A percentile compares a stretch with the other conserved stretches of the same genome.
Conservation (phyloP, 1,284 basidiomycete genomes). For the Pterula multifida region DNA sequence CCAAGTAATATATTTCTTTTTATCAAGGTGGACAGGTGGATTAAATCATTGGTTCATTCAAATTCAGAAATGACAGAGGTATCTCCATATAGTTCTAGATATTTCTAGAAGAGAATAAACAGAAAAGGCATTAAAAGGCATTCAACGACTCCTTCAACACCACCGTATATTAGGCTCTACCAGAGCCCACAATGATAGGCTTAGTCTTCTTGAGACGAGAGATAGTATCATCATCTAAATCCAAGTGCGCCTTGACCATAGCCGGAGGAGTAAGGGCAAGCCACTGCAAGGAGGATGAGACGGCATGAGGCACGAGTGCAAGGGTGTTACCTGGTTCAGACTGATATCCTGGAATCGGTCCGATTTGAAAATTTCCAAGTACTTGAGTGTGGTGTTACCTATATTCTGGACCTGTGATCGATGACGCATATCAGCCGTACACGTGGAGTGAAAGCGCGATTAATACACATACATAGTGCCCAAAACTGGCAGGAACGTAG, state of each 20-base stretch:
- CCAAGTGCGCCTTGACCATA: slow-evolving; percentile 50
- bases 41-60: too few relatives aligned
- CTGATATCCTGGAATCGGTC: slow-evolving; percentile 54
- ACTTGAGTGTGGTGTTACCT: slow-evolving; percentile 49
- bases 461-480: slow-evolving; percentile 14
- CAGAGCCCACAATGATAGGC: slow-evolving; percentile 30
- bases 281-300: slow-evolving; percentile 35
- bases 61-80: too few relatives aligned
- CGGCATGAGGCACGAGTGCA: too few relatives aligned
- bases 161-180: background rate
- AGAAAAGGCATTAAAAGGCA: too few relatives aligned
- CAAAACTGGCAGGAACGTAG: slow-evolving; percentile 47
- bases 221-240: slow-evolving; percentile 40
- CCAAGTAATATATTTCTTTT: too few relatives aligned
- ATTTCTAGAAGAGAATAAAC: too few relatives aligned
- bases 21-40: too few relatives aligned
- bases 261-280: slow-evolving; percentile 51
- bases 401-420: slow-evolving; percentile 63
- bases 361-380: slow-evolving; percentile 55
- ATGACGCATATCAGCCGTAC: background rate
- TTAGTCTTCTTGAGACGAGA: slow-evolving; percentile 38
- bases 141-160: too few relatives aligned
- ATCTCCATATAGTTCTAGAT: too few relatives aligned
- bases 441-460: too few relatives aligned
- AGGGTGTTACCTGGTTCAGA: slow-evolving; percentile 35